Evolutionary conservation across 352 stramenopile genomes (phyloP).

Genomic region (Phytophthora uliginosa): DNA sequence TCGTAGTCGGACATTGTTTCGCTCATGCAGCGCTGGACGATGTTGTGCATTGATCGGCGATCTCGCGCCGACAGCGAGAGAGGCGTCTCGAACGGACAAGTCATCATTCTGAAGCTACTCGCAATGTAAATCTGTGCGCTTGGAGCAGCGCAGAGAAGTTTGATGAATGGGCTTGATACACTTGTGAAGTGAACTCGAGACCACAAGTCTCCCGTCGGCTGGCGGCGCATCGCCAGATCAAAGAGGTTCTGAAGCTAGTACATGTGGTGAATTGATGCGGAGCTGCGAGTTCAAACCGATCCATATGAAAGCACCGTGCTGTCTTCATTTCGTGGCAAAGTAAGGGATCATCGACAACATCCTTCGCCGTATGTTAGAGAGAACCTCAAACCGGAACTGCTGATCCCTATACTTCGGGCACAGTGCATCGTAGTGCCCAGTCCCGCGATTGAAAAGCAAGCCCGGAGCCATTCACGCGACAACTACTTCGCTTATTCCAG

Average conservation of each 20-base stretch:
- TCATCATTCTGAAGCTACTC: constrained; percentile 1
- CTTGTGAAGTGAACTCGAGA: constrained; percentile 3
- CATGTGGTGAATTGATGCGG: constrained; percentile 20
- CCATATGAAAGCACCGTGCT: constrained; percentile 17
- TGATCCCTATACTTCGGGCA: not conserved
- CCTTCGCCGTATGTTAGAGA: constrained; percentile 15
- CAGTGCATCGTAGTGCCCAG: not conserved
- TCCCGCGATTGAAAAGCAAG: not conserved
- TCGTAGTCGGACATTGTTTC: constrained; percentile 45
- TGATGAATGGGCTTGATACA: constrained; percentile 13
- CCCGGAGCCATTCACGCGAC: constrained; percentile 15
- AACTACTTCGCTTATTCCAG: constrained; percentile 24
- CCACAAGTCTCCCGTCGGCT: constrained; percentile 13
- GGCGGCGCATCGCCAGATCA: not conserved
- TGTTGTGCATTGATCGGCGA: constrained; percentile 24
- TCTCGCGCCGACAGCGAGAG: constrained; percentile 41
- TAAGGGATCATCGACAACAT: not conserved
- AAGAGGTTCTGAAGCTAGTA: not conserved
- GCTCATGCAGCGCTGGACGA: constrained; percentile 27
- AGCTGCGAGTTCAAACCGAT: constrained; percentile 18
- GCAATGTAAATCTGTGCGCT: constrained; percentile 17
- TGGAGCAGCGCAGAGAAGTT: constrained; percentile 13
- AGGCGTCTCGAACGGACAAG: constrained; percentile 37
- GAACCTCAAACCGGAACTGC: constrained; percentile 18
- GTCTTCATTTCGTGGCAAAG: constrained; percentile 7